Conservation (phyloP, 306 rosid genomes). For the Ceratonia siliqua region DNA sequence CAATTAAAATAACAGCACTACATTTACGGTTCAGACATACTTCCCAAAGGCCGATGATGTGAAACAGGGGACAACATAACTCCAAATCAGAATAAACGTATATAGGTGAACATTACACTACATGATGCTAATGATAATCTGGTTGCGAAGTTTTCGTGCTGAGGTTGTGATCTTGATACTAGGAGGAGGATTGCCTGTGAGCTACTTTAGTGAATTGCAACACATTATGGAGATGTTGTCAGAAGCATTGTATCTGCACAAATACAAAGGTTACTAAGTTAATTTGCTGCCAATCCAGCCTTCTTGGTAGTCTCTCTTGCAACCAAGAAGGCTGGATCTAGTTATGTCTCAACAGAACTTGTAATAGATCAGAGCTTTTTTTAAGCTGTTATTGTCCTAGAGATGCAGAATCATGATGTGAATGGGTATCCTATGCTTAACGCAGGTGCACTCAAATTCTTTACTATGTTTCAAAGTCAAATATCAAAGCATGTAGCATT, state of each 20-base stretch:
- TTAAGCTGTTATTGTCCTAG: constrained; percentile 77
- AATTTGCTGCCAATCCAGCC: constrained; percentile 51
- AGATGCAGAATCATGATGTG: constrained; percentile 62
- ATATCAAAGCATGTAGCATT: constrained; percentile 58
- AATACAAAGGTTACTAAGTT: constrained; percentile 66
- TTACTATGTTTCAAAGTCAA: constrained; percentile 78
- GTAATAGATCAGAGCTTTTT: constrained; percentile 82
- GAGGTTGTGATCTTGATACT: constrained; percentile 92
- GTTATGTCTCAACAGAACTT: constrained; percentile 79
- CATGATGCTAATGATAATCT: too few relatives aligned
- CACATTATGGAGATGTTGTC: constrained; percentile 48
- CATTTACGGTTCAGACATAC: too few relatives aligned
- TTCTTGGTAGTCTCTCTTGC: constrained; percentile 92
- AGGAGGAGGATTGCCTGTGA: constrained; percentile 97
- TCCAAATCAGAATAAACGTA: too few relatives aligned
- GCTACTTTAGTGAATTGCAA: constrained; percentile 54
- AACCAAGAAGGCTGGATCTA: constrained; percentile 80
- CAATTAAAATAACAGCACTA: too few relatives aligned
- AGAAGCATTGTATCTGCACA: constrained; percentile 63
- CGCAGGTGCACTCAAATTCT: constrained; percentile 87
- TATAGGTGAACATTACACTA: too few relatives aligned
- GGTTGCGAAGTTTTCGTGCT: too few relatives aligned
- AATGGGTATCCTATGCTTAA: constrained; percentile 82
- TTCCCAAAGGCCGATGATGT: too few relatives aligned
- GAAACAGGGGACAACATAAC: too few relatives aligned